Base-by-base conservation (phyloP, 1,284 basidiomycete species). In the Naganishia liquefaciens region DNA sequence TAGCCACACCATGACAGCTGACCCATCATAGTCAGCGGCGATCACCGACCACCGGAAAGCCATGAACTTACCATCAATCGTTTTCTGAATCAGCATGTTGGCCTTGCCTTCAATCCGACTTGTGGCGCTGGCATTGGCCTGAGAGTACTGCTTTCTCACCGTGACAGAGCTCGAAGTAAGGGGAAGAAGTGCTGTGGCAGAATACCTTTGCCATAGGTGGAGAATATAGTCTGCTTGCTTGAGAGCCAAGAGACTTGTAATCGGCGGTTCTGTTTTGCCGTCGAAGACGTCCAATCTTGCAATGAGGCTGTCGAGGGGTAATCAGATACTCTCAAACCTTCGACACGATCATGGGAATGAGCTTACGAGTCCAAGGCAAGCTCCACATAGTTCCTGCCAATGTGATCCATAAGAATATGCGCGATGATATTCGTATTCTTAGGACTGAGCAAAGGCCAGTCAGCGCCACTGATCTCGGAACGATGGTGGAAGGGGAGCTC, bases 161-260 rank as follows among this genome's bases (percentile, higher is more conserved):
- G 92, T 93, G 1, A 95, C 90, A 0, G 90, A 90, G 7, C 87
- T 86, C 64, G 87, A 88, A 0, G 93, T 88, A 5, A 99, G 83
- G 0, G 96, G 95, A 11, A 98, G 82, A 7, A 99, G 79, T 0
- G 94, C 95, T 19, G 91, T 91, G 52, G 89, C 89, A 70, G 93
- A 86, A 78, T 99, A 99, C 76, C 93, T 90, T 76, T 99, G 96
- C 94, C 94, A 98, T 3, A 99, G 84, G 74, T 96, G 90, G 72
- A 90, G 91, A 66, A 96, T 88, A 58, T 96, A 84, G 77, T 96
- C 93, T n/a, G 89, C 86, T 0, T 84, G 83, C 68, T 84, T 85
- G 65, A 99, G 81, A 21, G 90, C 84, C 0, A 79, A 74, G 1
- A 97, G 77, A 2, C 84, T 79, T 54, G 87, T 83, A n/a, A 97